Percentiles rank a stretch among this genome's conserved stretches.
Evolutionary conservation across 108 stramenopile species (phyloP).

Genomic region (Pseudonitzschia multiseries): DNA sequence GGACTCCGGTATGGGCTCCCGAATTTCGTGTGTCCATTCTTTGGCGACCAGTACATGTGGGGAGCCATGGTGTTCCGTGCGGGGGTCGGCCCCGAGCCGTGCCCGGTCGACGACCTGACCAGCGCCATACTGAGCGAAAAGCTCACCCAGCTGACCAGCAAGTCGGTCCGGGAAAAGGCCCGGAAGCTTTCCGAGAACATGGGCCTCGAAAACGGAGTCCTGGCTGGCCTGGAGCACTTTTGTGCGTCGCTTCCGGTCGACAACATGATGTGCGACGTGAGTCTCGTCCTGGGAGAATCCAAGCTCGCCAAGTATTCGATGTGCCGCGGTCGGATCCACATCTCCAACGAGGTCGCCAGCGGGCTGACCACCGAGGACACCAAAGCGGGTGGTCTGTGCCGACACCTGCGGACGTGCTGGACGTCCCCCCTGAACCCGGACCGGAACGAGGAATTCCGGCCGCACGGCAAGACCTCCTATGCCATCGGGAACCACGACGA

Average conservation of each 20-base stretch:
- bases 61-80: constrained; percentile 62
- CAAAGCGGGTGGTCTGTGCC: neutral
- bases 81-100: constrained; percentile 64
- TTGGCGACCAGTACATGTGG: constrained; percentile 84
- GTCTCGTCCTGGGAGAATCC: constrained; percentile 18
- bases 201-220: constrained; percentile 62
- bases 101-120: constrained; percentile 54
- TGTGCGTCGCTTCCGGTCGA: constrained; percentile 45
- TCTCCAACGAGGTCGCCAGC: constrained; percentile 4
- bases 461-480: constrained; percentile 36
- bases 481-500: constrained; percentile 29
- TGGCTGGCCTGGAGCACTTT: constrained; percentile 58
- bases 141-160: constrained; percentile 37
- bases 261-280: constrained; percentile 55
- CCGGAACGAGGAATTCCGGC: neutral
- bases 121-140: constrained; percentile 49
- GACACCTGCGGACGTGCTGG: neutral
- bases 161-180: constrained; percentile 39
- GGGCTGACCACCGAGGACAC: neutral
- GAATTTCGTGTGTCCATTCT: constrained; percentile 78
- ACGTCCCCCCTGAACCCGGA: neutral
- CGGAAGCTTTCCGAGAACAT: constrained; percentile 38
- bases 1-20: constrained; percentile 70
- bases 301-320: constrained; percentile 1
- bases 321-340: neutral